Evolutionary conservation across 192 early-diverging fungal species (phyloP).

Genomic region (Backusella mclennaniae): DNA sequence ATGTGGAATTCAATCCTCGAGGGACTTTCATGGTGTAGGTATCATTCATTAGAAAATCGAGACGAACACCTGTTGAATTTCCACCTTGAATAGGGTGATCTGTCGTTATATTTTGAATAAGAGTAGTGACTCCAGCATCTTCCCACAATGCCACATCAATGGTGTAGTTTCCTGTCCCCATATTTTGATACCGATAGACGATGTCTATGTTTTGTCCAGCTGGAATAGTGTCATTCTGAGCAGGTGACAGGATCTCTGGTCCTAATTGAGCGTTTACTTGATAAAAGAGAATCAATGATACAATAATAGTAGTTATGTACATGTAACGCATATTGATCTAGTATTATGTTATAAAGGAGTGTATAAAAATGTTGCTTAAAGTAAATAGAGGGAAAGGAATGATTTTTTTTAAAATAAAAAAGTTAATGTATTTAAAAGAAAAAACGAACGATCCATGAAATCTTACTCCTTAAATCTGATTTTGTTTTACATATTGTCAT

Average conservation of each 20-base stretch:
- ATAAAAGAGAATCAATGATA: not conserved
- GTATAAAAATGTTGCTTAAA: not conserved
- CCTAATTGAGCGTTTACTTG: constrained; percentile 26
- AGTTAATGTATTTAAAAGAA: not conserved
- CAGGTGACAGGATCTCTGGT: constrained; percentile 18
- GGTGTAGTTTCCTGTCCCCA: constrained; percentile 30
- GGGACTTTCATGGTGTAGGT: constrained; percentile 33
- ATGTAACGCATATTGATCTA: not conserved
- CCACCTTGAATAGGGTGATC: constrained; percentile 6
- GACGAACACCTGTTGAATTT: constrained; percentile 22
- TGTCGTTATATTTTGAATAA: constrained; percentile 14
- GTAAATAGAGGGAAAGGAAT: not conserved
- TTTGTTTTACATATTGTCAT: not conserved
- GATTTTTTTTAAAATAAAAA: not conserved
- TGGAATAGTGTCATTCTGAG: constrained; percentile 22
- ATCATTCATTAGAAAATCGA: constrained; percentile 3
- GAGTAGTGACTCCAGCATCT: not conserved
- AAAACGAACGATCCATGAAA: not conserved
- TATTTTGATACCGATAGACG: constrained; percentile 32
- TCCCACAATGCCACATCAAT: constrained; percentile 30
- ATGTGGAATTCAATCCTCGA: constrained; percentile 19
- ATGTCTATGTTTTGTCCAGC: constrained; percentile 24
- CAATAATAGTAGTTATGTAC: not conserved
- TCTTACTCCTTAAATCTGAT: not conserved
- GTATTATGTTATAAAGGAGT: not conserved